These are phyloP conservation scores for Drechslerella coelobrocha DNA, from an alignment of 2,329 filamentous ascomycete genomes.

Conservation along the genomic window DNA sequence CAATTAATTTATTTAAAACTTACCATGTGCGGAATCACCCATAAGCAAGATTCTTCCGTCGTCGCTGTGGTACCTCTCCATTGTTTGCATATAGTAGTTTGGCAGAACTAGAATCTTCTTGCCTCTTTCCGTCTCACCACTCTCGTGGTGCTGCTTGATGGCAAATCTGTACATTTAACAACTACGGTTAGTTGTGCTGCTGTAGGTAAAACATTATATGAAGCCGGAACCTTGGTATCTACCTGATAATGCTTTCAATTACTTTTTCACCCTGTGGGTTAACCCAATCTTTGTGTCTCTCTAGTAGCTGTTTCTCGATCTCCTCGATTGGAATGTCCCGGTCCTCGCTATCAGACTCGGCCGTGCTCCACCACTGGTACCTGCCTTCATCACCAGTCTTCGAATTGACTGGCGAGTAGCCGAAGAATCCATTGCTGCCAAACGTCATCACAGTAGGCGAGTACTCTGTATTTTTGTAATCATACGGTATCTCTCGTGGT, in stretches of 20 bases:
- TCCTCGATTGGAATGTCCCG: conserved; percentile 38
- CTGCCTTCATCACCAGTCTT: conserved; percentile 33
- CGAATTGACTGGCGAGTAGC: conserved; percentile 40
- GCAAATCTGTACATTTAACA: conserved; percentile 16
- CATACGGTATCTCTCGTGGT: conserved; percentile 39
- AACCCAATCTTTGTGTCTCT: conserved; percentile 46
- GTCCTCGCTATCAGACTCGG: conserved; percentile 35
- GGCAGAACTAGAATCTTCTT: conserved; percentile 40
- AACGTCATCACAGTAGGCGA: conserved; percentile 47
- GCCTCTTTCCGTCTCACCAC: conserved; percentile 23
- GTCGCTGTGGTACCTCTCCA: conserved; percentile 28
- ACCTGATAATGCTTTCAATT: conserved; percentile 32
- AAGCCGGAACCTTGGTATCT: neutral
- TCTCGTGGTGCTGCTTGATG: conserved; percentile 36
- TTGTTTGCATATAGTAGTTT: conserved; percentile 45
- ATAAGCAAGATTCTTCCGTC: conserved; percentile 35
- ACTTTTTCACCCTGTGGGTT: conserved; percentile 33
- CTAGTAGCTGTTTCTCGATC: conserved; percentile 28
- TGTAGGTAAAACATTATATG: neutral
- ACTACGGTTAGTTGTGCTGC: neutral
- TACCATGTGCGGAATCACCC: conserved; percentile 46
- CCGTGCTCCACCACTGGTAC: conserved; percentile 49
- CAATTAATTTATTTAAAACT: neutral
- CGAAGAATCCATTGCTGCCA: conserved; percentile 45
- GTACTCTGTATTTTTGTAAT: conserved; percentile 39